Evolutionary conservation across 2,329 filamentous ascomycete genomes (phyloP), one percentile per base, ranked within the genome.

Genomic region (Alternaria tenuissima): DNA sequence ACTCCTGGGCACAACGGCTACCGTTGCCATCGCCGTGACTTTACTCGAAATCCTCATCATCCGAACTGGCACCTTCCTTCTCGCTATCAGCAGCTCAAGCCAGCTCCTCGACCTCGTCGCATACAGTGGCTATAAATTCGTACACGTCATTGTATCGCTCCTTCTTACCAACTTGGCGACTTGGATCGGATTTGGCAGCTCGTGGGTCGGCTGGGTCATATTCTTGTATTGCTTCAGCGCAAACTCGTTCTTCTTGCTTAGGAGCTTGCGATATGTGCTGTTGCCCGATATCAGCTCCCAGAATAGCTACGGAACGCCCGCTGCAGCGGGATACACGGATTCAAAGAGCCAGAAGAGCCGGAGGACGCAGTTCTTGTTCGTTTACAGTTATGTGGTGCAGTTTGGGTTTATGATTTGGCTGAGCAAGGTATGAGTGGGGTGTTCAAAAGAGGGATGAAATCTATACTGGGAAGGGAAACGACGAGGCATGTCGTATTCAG

Each of bases 41-140:
- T 79, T 92, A 22, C 85, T 97, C 55, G 95, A 99, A 81, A 94
- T 99, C 51, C 76, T 95, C n/a, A 88, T 92, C 38, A 83, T 99
- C 66, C 96, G 97, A 81, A 84, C 97, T 26, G 95, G 94, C 53
- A 96, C 92, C 78, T 99, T 98, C 76, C 88, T 99, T 55, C 82
- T 99, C 52, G 93, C 88, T 81, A 98, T 99, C 79, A 96, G 89
- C 70, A 96, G 95, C 76, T 92, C 96, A 68, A 95, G 91, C 16
- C 95, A 98, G 77, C 87, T 98, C 53, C 87, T 98, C 59, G 95
- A 99, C 73, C 81, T 99, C 52, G 90, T 99, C 55, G 96, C 96
- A 5, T 99, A 99, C 81, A 94, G 91, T 2, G 96, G 96, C 20
- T 99, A 99, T 83, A 99, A 99, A 80, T 99, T 99, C 74, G 94